Conservation (phyloP, 2,329 filamentous ascomycete species). For the Penicillium sp. region DNA sequence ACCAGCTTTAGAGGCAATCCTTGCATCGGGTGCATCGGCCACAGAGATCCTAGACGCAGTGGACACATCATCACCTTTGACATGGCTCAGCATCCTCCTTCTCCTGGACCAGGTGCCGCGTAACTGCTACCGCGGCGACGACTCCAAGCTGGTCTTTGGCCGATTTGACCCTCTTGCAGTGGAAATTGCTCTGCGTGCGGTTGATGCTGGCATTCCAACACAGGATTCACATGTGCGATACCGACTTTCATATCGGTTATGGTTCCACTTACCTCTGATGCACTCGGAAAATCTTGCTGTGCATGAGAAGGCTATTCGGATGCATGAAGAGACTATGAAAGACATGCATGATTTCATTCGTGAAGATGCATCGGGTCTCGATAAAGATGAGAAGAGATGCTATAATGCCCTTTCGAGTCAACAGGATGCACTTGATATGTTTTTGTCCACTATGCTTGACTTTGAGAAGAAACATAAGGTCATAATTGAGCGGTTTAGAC, state of each 20-base stretch:
- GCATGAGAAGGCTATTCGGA: conserved; percentile 15
- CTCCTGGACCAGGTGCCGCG: conserved; percentile 61
- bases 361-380: conserved; percentile 6
- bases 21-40: conserved; percentile 12
- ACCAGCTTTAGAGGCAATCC: conserved; percentile 15
- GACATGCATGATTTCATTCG: conserved; percentile 16
- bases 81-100: conserved; percentile 48
- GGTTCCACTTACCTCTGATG: conserved; percentile 58
- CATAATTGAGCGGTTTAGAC: conserved; percentile 24
- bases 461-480: conserved; percentile 22
- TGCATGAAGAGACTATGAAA: conserved; percentile 14
- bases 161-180: conserved; percentile 54
- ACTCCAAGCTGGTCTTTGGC: conserved; percentile 46
- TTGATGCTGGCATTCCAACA: conserved; percentile 27
- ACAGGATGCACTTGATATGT: conserved; percentile 7
- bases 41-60: conserved; percentile 15
- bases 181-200: conserved; percentile 42
- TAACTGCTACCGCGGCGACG: conserved; percentile 54
- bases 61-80: conserved; percentile 10
- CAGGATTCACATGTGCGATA: conserved; percentile 30
- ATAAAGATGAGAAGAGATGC: conserved; percentile 16
- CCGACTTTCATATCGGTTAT: conserved; percentile 43
- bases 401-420: conserved; percentile 7
- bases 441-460: conserved; percentile 10
- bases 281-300: conserved; percentile 43